A percentile compares a stretch with the other conserved stretches of the same genome.
Evolutionary conservation across 768 basidiomycete species (phyloP).

Genomic region (Porphyrellus cyaneotinctus): DNA sequence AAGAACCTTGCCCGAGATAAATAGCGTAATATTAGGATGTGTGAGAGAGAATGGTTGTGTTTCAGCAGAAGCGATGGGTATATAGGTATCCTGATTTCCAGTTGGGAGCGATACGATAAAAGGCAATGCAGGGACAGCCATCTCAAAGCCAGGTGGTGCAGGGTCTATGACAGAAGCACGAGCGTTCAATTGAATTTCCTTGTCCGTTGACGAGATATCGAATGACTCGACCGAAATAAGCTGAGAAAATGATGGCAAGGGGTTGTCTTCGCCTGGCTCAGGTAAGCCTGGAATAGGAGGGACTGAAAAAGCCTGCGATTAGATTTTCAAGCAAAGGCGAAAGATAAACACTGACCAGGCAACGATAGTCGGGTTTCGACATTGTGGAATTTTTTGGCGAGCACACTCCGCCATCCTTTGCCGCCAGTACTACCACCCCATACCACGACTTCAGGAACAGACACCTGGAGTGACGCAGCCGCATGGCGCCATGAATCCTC

Average conservation of each 20-base stretch:
- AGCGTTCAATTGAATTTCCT: constrained; percentile 44
- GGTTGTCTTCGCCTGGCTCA: constrained; percentile 44
- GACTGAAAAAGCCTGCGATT: constrained; percentile 39
- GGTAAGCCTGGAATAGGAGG: constrained; percentile 66
- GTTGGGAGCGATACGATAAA: constrained; percentile 55
- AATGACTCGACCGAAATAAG: constrained; percentile 61
- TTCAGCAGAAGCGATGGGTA: constrained; percentile 52
- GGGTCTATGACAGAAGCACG: constrained; percentile 59
- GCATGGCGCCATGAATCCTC: constrained; percentile 58
- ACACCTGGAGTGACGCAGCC: constrained; percentile 39
- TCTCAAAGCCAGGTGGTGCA: constrained; percentile 42
- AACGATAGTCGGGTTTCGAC: constrained; percentile 46
- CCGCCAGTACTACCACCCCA: constrained; percentile 47
- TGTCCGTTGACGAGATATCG: constrained; percentile 34
- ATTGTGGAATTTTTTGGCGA: constrained; percentile 39
- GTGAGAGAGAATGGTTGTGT: constrained; percentile 57
- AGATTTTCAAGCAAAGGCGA: neutral
- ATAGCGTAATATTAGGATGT: constrained; percentile 63
- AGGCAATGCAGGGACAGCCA: constrained; percentile 55
- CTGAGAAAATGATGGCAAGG: constrained; percentile 54
- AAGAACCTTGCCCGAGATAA: constrained; percentile 53
- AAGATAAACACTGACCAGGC: constrained; percentile 43
- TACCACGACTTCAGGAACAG: constrained; percentile 42
- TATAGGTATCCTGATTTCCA: constrained; percentile 12
- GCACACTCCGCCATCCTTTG: constrained; percentile 44